Conservation (phyloP, 2,329 filamentous ascomycete genomes). For the Hortaea sp. region DNA sequence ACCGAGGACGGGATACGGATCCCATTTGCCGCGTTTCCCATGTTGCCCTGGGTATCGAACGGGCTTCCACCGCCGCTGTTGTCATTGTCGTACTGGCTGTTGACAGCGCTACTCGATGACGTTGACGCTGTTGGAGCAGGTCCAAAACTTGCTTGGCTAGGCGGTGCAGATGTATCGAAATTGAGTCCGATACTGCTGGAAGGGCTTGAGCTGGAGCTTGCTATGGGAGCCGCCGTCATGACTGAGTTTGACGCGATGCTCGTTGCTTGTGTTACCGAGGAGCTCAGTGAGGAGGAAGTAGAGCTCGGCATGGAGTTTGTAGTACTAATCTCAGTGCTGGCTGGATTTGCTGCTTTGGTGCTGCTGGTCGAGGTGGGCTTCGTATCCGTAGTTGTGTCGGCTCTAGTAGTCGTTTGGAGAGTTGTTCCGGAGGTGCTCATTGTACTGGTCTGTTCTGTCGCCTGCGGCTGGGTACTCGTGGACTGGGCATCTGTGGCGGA, state of each 20-base stretch:
- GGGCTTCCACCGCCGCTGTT: conserved; percentile 35
- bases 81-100: conserved; percentile 18
- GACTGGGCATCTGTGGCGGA: not conserved
- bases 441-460: conserved; percentile 3
- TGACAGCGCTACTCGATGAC: conserved; percentile 3
- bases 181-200: not conserved
- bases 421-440: conserved; percentile 6
- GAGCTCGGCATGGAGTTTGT: not conserved
- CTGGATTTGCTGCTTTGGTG: conserved; percentile 6
- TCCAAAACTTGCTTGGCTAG: not conserved
- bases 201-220: not conserved
- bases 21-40: not conserved
- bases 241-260: not conserved
- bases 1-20: not conserved
- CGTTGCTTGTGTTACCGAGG: not conserved
- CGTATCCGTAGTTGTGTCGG: conserved; percentile 8
- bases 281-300: not conserved
- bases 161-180: not conserved
- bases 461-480: conserved; percentile 2
- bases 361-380: conserved; percentile 4
- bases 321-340: not conserved
- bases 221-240: not conserved
- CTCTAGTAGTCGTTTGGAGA: conserved; percentile 5
- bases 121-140: not conserved
- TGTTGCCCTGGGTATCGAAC: conserved; percentile 27